Base-by-base conservation (phyloP, 495 filamentous ascomycete species). In the Thermochaetoides thermophila region DNA sequence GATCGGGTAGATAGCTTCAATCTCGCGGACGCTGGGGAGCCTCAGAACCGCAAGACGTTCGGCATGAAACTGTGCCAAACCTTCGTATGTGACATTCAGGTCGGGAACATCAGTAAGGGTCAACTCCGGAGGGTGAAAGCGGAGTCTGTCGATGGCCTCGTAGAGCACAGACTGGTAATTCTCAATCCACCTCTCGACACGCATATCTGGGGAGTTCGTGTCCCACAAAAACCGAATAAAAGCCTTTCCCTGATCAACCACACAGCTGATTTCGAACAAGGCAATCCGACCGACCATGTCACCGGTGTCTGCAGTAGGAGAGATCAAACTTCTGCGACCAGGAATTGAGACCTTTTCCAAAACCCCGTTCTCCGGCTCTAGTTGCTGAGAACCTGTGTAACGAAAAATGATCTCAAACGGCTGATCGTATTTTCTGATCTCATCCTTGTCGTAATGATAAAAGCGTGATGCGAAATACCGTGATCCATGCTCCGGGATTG, bases 401-500 rank as follows among this genome's bases (percentile, higher is more conserved):
- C 76, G 79, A 50, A 83, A 80, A 2, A 69, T 68, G 23, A 83
- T 68, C 50, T 83, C 79, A 39, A 81, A 68, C 5, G 76, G 77
- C 50, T 60, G 70, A 30, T 66, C 56, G 3, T 67, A 68, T 15
- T 46, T 37, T 25, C 62, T 64, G 18, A 61, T 29, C 23, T 65
- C 56, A 3, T 56, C 42, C 10, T 52, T 55, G 18, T 62, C 63
- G 3, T 55, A 45, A 1, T 60, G 55, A 21, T 72, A 55, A 17
- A 71, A 57, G 7, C 68, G 61, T 8, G 48, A 52, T 4, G 55
- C 48, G 27, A 59, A 57, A 32, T 55, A 55, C 13, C 40, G 46
- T 7, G 44, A 32, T 2, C 46, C 49, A 7, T 46, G 39, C 1
- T 38, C 27, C 11, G 53, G 51, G 8, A 48, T 51, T 7, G 47